Conservation (phyloP, 768 basidiomycete genomes). For the Phanerodontia chrysosporium region DNA sequence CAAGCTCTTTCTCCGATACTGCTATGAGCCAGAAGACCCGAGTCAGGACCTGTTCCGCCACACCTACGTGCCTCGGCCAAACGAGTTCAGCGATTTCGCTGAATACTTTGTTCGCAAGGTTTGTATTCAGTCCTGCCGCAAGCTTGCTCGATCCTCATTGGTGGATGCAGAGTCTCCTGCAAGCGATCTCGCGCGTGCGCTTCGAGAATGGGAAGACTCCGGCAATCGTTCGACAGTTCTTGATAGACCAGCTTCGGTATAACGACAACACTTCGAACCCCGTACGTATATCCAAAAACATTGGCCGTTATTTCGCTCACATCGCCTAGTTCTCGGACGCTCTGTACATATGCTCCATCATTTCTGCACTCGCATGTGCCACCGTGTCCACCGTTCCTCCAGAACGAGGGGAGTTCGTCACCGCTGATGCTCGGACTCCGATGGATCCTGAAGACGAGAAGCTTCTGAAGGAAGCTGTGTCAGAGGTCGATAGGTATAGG, state of each 20-base stretch:
- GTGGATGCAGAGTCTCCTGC: slow-evolving; percentile 58
- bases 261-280: slow-evolving; percentile 93
- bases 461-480: slow-evolving; percentile 67
- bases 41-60: slow-evolving; percentile 82
- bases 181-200: slow-evolving; percentile 80
- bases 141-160: slow-evolving; percentile 35
- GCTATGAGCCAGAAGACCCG: slow-evolving; percentile 81
- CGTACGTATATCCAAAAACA: slow-evolving; percentile 42
- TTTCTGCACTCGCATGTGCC: slow-evolving; percentile 77
- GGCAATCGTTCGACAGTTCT: slow-evolving; percentile 77
- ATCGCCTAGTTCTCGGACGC: slow-evolving; percentile 78
- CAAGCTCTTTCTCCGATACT: slow-evolving; percentile 89
- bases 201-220: slow-evolving; percentile 87
- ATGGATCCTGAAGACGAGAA: slow-evolving; percentile 65
- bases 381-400: slow-evolving; percentile 73
- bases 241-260: slow-evolving; percentile 89
- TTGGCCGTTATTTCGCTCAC: slow-evolving; percentile 1
- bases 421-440: slow-evolving; percentile 61
- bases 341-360: slow-evolving; percentile 82
- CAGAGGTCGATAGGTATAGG: slow-evolving; percentile 87
- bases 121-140: slow-evolving; percentile 29
- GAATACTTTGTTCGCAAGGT: slow-evolving; percentile 97
- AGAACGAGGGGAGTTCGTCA: slow-evolving; percentile 74
- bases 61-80: slow-evolving; percentile 91
- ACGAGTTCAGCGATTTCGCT: slow-evolving; percentile 86